These are phyloP conservation scores for Xylariaceae sp. DNA, from an alignment of 2,329 filamentous ascomycete species.

Conservation along the genomic window DNA sequence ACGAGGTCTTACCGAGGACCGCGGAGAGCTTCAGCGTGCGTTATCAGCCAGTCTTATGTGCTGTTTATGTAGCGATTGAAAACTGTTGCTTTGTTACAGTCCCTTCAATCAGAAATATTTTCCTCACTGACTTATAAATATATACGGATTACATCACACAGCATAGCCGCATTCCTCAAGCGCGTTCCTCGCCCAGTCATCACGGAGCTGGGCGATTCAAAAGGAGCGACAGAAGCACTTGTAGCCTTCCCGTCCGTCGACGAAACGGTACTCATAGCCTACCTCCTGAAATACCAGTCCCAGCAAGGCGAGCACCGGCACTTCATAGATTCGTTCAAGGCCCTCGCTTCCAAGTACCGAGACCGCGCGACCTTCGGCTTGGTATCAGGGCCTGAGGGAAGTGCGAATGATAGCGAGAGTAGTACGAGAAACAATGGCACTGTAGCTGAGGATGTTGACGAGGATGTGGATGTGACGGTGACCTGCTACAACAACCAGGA, in stretches of 20 bases:
- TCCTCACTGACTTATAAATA: not conserved
- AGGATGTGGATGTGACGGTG: no score
- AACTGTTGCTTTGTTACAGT: no score
- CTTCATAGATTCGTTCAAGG: slow-evolving; percentile 29
- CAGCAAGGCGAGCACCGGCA: slow-evolving; percentile 26
- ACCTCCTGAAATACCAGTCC: slow-evolving; percentile 30
- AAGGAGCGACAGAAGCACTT: slow-evolving; percentile 13
- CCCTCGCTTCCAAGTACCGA: slow-evolving; percentile 31
- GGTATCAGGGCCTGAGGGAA: no score
- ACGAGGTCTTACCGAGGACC: slow-evolving; percentile 40
- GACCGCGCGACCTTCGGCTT: slow-evolving; percentile 41
- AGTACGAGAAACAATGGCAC: slow-evolving; percentile 8
- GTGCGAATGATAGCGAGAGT: slow-evolving; percentile 14
- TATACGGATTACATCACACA: slow-evolving; percentile 18
- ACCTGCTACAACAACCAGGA: slow-evolving; percentile 40
- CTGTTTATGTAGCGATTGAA: no score
- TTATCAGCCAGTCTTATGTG: no score
- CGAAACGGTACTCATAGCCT: slow-evolving; percentile 39
- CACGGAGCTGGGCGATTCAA: slow-evolving; percentile 19
- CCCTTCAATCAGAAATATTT: no score
- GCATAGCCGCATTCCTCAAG: slow-evolving; percentile 30
- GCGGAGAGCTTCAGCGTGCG: slow-evolving; percentile 35
- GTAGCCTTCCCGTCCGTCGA: slow-evolving; percentile 37
- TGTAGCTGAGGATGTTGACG: no score
- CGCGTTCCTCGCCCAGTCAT: slow-evolving; percentile 25